Evolutionary conservation across 2,329 filamentous ascomycete genomes (phyloP).

Genomic region (Chaetomium olivaceum): DNA sequence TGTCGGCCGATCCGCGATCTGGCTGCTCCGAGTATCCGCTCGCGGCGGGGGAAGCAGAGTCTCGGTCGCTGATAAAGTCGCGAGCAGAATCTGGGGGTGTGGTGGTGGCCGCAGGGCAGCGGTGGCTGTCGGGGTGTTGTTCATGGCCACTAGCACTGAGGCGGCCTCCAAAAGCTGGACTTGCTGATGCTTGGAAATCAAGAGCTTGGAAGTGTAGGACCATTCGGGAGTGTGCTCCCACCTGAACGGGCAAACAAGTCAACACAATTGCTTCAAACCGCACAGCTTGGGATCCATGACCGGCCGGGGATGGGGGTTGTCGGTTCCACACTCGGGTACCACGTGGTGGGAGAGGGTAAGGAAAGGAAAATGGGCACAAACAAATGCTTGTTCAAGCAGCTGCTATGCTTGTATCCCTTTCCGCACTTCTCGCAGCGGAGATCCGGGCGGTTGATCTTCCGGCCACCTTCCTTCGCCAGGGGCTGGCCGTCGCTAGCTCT

Average conservation of each 20-base stretch:
- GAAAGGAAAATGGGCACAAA: constrained; percentile 66
- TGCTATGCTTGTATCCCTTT: constrained; percentile 99
- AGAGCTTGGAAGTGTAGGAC: constrained; percentile 93
- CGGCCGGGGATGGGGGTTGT: constrained; percentile 22
- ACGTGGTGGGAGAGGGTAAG: constrained; percentile 49
- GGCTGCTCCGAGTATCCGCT: constrained; percentile 79
- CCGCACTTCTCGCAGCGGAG: constrained; percentile 97
- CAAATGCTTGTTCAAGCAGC: constrained; percentile 99
- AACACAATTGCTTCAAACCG: constrained; percentile 36
- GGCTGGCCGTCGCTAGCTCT: constrained; percentile 85
- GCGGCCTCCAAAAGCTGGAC: constrained; percentile 96
- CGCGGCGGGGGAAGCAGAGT: constrained; percentile 77
- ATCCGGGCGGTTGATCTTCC: constrained; percentile 78
- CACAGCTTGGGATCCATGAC: constrained; percentile 22
- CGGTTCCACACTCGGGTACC: constrained; percentile 36
- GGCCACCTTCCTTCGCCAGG: constrained; percentile 70
- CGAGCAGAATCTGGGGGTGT: constrained; percentile 67
- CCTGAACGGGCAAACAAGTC: constrained; percentile 59
- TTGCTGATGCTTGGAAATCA: constrained; percentile 99
- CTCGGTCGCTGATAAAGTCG: constrained; percentile 74
- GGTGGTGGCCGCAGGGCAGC: constrained; percentile 50
- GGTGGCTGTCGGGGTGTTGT: constrained; percentile 43
- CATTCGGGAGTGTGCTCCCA: constrained; percentile 99
- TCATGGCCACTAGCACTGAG: constrained; percentile 95
- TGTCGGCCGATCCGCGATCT: constrained; percentile 84